These are phyloP conservation scores for Fusarium pseudoanthophilum DNA, from an alignment of 2,329 filamentous ascomycete genomes.

Conservation along the genomic window DNA sequence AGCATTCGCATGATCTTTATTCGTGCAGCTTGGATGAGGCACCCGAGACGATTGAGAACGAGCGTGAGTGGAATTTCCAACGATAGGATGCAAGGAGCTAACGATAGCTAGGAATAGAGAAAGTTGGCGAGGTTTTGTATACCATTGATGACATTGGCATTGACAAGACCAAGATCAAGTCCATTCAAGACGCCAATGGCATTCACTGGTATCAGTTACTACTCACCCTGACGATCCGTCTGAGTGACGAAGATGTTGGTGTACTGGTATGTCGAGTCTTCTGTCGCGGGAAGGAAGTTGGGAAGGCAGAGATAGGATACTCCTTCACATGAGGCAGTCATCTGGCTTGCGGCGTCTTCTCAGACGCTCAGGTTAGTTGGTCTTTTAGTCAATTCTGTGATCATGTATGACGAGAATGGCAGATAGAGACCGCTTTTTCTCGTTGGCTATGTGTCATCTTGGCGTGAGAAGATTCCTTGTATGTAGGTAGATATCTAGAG, in stretches of 20 bases:
- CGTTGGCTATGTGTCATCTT: background rate
- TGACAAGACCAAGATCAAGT: background rate
- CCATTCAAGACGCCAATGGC: background rate
- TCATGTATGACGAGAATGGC: background rate
- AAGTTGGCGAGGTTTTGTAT: background rate
- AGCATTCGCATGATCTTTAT: background rate
- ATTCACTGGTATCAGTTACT: background rate
- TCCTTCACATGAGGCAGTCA: background rate
- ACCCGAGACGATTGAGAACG: background rate
- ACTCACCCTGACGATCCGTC: background rate
- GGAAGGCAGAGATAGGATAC: background rate
- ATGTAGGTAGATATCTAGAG: background rate
- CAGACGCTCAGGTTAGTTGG: no score
- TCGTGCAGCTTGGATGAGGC: background rate
- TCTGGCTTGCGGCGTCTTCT: no score
- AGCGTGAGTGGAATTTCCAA: background rate
- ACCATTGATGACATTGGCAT: background rate
- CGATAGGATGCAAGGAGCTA: no score
- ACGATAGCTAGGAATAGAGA: background rate
- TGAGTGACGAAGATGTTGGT: background rate
- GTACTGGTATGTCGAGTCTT: background rate
- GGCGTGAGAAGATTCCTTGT: fast-evolving
- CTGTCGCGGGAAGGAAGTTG: background rate
- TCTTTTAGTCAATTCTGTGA: fast-evolving
- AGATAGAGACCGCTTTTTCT: no score